phyloP scores from a whole-genome alignment of 208 protist species.

The Wallacemonas collosoma region DNA sequence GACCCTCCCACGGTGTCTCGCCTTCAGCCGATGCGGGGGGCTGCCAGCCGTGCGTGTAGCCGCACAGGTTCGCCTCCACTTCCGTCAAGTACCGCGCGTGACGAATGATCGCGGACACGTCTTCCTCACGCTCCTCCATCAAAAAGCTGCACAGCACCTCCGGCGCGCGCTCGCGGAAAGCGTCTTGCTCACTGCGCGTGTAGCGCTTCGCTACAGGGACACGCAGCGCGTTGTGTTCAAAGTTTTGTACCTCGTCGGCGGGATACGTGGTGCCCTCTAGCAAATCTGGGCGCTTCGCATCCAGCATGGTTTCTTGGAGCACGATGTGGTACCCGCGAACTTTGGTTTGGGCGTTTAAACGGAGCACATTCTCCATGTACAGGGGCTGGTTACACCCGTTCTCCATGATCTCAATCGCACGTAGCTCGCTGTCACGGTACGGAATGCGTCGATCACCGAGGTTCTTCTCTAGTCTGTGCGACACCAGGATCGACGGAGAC shows the following conservation, averaged over 20 bases:
- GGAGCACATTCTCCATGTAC: slow-evolving; percentile 50
- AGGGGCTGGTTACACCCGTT: slow-evolving; percentile 45
- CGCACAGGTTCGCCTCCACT: slow-evolving; percentile 64
- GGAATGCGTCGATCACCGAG: slow-evolving; percentile 29
- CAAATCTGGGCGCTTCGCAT: slow-evolving; percentile 21
- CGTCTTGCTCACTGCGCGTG: slow-evolving; percentile 43
- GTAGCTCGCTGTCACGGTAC: slow-evolving; percentile 74
- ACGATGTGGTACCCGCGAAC: slow-evolving; percentile 60
- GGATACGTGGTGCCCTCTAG: slow-evolving; percentile 43
- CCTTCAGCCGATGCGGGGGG: neutral
- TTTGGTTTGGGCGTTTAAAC: slow-evolving; percentile 57
- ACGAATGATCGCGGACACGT: slow-evolving; percentile 55
- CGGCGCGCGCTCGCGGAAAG: slow-evolving; percentile 35
- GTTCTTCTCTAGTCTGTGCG: slow-evolving; percentile 51
- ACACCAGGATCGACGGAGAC: slow-evolving; percentile 45
- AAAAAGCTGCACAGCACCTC: slow-evolving; percentile 51
- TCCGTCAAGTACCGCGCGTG: slow-evolving; percentile 38
- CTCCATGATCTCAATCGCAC: slow-evolving; percentile 77
- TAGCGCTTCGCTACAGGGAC: slow-evolving; percentile 46
- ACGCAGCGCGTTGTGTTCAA: neutral
- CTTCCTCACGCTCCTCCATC: slow-evolving; percentile 72
- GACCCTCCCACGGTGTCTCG: slow-evolving; percentile 20
- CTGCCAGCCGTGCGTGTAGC: slow-evolving; percentile 26
- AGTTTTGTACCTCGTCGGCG: slow-evolving; percentile 19
- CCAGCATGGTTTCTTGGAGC: slow-evolving; percentile 19